Percentiles rank a stretch among this genome's conserved stretches.
Conservation (phyloP, 495 filamentous ascomycete genomes). For the Trichoderma parareesei region DNA sequence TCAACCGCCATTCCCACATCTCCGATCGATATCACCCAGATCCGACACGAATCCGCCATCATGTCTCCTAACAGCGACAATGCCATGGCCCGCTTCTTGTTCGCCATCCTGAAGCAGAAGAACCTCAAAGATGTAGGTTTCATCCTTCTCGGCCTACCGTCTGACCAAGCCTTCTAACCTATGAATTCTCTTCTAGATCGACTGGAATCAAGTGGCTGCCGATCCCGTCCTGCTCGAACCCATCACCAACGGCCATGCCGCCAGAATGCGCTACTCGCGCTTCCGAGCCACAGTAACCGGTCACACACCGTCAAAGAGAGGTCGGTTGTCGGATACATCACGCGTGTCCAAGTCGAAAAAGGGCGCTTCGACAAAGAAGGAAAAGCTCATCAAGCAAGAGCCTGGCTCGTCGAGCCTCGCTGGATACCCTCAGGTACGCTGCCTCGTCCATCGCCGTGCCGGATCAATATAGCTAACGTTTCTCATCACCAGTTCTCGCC, state of each 20-base stretch:
- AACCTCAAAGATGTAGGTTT: constrained; percentile 60
- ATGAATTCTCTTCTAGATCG: constrained; percentile 41
- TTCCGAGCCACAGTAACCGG: constrained; percentile 32
- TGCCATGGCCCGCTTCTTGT: constrained; percentile 55
- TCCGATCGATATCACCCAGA: background rate
- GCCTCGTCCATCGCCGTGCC: constrained; percentile 6
- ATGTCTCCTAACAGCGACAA: constrained; percentile 43
- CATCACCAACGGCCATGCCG: constrained; percentile 74
- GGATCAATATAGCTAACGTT: background rate
- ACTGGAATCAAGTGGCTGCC: constrained; percentile 63
- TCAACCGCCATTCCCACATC: background rate
- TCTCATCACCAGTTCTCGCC: background rate
- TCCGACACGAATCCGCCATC: constrained; percentile 14
- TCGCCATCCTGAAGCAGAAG: constrained; percentile 68
- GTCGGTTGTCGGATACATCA: constrained; percentile 26
- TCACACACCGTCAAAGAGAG: constrained; percentile 20
- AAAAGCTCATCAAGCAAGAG: constrained; percentile 23
- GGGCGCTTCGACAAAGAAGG: constrained; percentile 25
- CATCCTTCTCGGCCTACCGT: background rate
- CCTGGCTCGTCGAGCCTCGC: constrained; percentile 10
- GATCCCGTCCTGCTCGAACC: constrained; percentile 41
- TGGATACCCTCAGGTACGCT: constrained; percentile 29
- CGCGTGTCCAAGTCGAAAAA: constrained; percentile 35
- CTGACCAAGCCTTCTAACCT: background rate
- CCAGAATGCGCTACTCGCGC: constrained; percentile 71